Base-by-base conservation (phyloP, 2,329 filamentous ascomycete species). In the Cercospora berteroae region DNA sequence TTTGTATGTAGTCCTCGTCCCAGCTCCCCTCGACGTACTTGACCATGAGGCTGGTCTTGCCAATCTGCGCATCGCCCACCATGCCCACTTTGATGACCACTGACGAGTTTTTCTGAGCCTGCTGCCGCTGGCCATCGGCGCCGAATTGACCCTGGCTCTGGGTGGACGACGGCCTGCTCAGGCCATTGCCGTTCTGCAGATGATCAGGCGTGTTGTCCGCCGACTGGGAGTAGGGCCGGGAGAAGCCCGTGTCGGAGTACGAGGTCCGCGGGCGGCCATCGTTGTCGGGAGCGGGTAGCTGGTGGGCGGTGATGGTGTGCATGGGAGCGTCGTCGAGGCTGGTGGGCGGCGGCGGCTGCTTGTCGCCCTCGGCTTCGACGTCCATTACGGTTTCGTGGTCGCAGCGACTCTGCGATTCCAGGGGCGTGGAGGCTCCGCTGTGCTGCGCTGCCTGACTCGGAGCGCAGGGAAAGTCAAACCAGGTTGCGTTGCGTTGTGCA, bases 1-100 rank as follows among this genome's bases (percentile, higher is more conserved):
- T 99, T 82, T 99, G 95, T 77, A 99, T 99, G 81, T 99, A 99
- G 80, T 99, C 95, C 82, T 99, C 95, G 80, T 99, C 95, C 93
- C 95, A 99, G 81, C 94, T 97, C 68, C 95, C 95, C 82, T 99
- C 95, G 65, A 99, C 95, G 78, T 99, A 99, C 81, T 99, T 99
- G 77, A 99, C 95, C 95, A 99, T 99, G 78, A 99, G 82, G 71
- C 94, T 97, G 18, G 95, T 99, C 87, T 99, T 99, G 77, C 95
- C 95, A 74, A 99, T 99, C 81, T 99, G 95, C 66, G 95, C 95
- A 82, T 99, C 95, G 57, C 95, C 95, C 56, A 99, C 95, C 95
- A 99, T 99, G 77, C 95, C 95, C 61, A 99, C 95, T 82, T 99
- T 99, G 85, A 99, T 98, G 66, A 99, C 95, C 42, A 99, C 95